Base-by-base conservation (phyloP, 2,329 filamentous ascomycete species). In the Dryadomyces quercus-mongolicae region DNA sequence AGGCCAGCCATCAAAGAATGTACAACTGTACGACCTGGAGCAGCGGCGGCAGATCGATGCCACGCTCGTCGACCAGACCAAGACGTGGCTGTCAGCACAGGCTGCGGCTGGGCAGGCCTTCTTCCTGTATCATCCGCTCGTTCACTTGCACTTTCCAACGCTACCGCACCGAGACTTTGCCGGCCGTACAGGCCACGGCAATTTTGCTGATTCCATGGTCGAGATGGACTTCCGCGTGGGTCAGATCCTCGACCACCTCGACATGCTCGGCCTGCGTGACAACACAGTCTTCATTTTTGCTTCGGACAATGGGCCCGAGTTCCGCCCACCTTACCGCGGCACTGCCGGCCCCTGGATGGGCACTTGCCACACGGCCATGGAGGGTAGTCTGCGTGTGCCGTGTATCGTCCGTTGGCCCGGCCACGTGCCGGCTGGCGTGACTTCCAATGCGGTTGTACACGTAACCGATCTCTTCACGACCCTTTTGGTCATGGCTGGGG, bases 331-430 rank as follows among this genome's bases (percentile, higher is more conserved):
- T 0, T 66, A 67, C 47, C 59, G 56, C 0, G 66, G 66, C 0
- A 68, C 66, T 0, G 66, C 66, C 0, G 66, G 66, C 0, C 65
- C 65, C 0, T 68, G 66, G 66, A 60, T 62, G 0, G 67, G 66
- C 1, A 68, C 67, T 0, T 68, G 67, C 18, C 65, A 68, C 22
- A 68, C 65, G 0, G 65, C 67, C 1, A 68, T 68, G 67, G 66
- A 68, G 36, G 65, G 66, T 0, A 67, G 66, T 2, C 48, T 68
- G 1, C 61, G 67, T 3, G 66, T 68, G 0, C 66, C 67, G 0
- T 67, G 64, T 51, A 68, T 68, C n/a, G 58, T 68, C 2, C 56
- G 64, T 3, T 68, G 67, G 67, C 65, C 65, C 0, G 63, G 64
- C 1, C 52, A 60, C 0, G 65, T 68, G 0, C 66, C 67, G 0